Base-by-base conservation (phyloP, 257 asterid genomes). In the Lithospermum erythrorhizon region DNA sequence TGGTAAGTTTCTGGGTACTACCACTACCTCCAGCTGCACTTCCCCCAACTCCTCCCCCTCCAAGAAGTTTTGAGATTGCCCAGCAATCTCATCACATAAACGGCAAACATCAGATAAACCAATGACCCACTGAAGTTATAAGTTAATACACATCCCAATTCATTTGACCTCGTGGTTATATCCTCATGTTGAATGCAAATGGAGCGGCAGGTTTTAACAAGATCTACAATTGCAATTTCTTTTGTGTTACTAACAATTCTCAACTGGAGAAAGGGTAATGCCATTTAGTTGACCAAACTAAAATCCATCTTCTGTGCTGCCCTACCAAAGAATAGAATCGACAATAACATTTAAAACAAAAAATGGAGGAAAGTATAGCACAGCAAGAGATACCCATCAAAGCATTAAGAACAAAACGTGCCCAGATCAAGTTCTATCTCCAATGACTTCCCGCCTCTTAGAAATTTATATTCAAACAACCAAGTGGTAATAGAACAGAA, bases 11-110 rank as follows among this genome's bases (percentile, higher is more conserved):
- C 49, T 41, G 49, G 49, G 49, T 41, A 41, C 49, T 67, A 4
- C 53, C 64, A 4, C 54, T 66, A 14, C 41, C 58, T 0, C 66
- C 73, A 13, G 61, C 70, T 18, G 41, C 77, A 8, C 41, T 37
- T 6, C 55, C 51, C 2, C 64, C 59, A 0, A 37, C 59, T 23
- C 63, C 58, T 0, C 45, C 57, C 0, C 37, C 71, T 3, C 51
- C 66, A 2, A 67, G 54, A 18, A 20, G 41, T 23, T 27, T 27
- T 56, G 60, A 10, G 60, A 24, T 23, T 56, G 60, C n/a, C 60
- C 60, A 56, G n/a, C 24, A 56, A 0, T 41, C 24, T 22, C 60
- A 56, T 56, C 60, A 56, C 16, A 56, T 56, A 56, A 56, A 56
- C 2, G 37, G 35, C 5, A 23, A 24, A 23, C 24, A 56, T 14